A percentile compares a stretch with the other conserved stretches of the same genome.
Evolutionary conservation across 2,329 filamentous ascomycete species (phyloP).

Genomic region (Talaromyces sp.): DNA sequence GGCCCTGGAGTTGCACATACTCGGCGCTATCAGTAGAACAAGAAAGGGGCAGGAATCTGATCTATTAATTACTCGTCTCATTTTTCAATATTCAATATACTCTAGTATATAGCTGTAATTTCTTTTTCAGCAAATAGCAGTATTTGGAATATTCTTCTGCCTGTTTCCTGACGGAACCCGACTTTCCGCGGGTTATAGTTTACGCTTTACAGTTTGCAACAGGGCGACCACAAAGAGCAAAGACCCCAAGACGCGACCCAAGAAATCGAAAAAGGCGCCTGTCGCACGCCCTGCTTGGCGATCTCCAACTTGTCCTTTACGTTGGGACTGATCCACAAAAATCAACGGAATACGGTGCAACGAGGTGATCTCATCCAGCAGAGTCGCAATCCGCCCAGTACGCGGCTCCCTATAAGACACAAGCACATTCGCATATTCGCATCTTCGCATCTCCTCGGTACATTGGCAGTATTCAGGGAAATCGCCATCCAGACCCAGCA

Average conservation of each 20-base stretch:
- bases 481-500: not conserved
- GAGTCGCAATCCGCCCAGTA: not conserved
- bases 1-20: not conserved
- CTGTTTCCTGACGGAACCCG: not conserved
- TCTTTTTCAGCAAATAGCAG: not conserved
- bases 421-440: not conserved
- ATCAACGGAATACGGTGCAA: not conserved
- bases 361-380: not conserved
- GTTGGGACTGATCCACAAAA: not conserved
- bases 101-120: not conserved
- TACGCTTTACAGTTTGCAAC: not conserved
- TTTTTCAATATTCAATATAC: not conserved
- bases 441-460: not conserved
- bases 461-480: not conserved
- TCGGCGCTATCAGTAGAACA: not conserved
- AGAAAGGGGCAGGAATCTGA: not conserved
- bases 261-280: not conserved
- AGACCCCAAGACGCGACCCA: not conserved
- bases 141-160: not conserved
- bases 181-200: not conserved
- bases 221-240: no score
- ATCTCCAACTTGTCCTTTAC: not conserved
- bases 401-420: not conserved
- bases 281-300: not conserved
- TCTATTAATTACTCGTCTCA: not conserved